These are phyloP conservation scores for Angomonas ambiguus DNA, from an alignment of 208 protist genomes.

Conservation along the genomic window DNA sequence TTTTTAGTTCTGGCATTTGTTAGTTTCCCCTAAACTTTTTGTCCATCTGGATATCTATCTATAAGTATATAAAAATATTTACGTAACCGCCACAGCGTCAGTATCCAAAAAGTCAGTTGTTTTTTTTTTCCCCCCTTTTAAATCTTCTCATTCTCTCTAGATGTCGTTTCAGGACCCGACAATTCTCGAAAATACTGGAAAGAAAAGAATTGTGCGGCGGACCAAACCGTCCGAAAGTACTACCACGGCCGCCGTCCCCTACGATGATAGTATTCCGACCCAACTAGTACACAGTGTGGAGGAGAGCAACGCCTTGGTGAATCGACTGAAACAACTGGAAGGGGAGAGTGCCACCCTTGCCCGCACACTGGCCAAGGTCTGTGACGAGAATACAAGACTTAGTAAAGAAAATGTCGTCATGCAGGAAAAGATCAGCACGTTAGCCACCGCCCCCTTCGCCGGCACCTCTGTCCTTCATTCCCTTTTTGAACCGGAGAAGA, in stretches of 20 bases:
- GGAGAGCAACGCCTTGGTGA: constrained; percentile 59
- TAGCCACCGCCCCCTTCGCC: constrained; percentile 33
- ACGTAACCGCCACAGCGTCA: no score
- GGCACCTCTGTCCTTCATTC: constrained; percentile 52
- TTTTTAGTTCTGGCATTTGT: no score
- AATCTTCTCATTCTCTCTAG: neutral
- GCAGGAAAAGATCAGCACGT: constrained; percentile 36
- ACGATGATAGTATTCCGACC: neutral
- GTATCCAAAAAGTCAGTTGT: neutral
- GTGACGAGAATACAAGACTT: constrained; percentile 77
- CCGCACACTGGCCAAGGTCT: constrained; percentile 59
- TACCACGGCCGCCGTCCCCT: neutral
- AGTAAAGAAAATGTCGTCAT: constrained; percentile 23
- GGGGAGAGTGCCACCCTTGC: constrained; percentile 52
- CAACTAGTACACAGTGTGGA: constrained; percentile 45
- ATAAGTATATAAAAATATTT: no score
- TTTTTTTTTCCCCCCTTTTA: constrained; percentile 5
- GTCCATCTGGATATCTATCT: no score
- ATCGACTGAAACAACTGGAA: constrained; percentile 62
- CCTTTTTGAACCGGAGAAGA: constrained; percentile 76
- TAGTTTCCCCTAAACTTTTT: no score
- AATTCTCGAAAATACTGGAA: neutral
- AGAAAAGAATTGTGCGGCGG: constrained; percentile 13
- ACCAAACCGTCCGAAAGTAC: constrained; percentile 7
- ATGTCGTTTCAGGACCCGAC: neutral